Evolutionary conservation across 148 eudicot species (phyloP).

Genomic region (Amaranthus palmeri): DNA sequence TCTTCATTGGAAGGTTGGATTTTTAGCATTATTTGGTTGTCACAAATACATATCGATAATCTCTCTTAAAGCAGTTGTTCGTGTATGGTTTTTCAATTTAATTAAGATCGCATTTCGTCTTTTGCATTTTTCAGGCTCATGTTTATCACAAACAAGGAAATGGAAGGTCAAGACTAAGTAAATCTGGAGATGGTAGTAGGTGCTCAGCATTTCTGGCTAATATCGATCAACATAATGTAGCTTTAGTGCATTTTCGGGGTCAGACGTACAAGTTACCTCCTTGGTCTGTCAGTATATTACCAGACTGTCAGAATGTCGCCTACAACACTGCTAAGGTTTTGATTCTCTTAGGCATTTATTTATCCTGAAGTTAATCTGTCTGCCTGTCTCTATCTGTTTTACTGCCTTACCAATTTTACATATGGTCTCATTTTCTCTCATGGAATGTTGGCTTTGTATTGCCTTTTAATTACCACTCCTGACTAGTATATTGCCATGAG

Average conservation of each 20-base stretch:
- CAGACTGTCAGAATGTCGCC: slow-evolving; percentile 81
- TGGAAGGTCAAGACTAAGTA: slow-evolving; percentile 13
- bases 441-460: background rate
- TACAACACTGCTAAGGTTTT: slow-evolving; percentile 88
- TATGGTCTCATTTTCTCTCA: background rate
- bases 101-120: background rate
- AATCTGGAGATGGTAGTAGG: slow-evolving; percentile 31
- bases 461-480: background rate
- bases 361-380: slow-evolving; percentile 8
- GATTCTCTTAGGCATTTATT: slow-evolving; percentile 12
- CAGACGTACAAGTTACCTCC: slow-evolving; percentile 68
- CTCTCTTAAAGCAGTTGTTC: background rate
- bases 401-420: background rate
- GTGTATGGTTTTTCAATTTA: background rate
- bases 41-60: no score
- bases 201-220: slow-evolving; percentile 96
- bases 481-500: slow-evolving; percentile 4
- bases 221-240: slow-evolving; percentile 70
- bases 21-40: background rate
- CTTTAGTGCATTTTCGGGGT: slow-evolving; percentile 58
- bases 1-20: background rate
- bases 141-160: slow-evolving; percentile 42
- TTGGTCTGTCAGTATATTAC: slow-evolving; percentile 97
- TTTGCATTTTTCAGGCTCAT: slow-evolving; percentile 59
- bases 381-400: background rate